These are phyloP conservation scores for Colletotrichum sp. DNA, from an alignment of 2,329 filamentous ascomycete genomes.

Conservation along the genomic window DNA sequence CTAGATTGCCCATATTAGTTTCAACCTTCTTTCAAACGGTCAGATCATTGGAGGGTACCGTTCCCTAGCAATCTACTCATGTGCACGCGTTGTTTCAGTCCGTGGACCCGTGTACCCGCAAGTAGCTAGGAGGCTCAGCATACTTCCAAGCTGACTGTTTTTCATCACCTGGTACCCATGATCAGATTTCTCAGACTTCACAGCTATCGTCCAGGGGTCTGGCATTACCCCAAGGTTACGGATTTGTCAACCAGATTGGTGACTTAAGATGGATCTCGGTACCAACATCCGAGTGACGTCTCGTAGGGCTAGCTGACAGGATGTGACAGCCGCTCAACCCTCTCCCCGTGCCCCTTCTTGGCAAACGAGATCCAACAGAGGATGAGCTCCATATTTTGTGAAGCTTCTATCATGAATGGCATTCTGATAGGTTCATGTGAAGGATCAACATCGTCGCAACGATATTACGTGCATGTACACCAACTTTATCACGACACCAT, in stretches of 20 bases:
- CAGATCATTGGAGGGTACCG: not conserved
- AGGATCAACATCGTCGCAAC: not conserved
- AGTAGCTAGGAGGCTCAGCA: not conserved
- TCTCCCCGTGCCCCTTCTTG: not conserved
- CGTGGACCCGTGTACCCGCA: not conserved
- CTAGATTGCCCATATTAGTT: not conserved
- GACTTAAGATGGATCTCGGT: not conserved
- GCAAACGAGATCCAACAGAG: not conserved
- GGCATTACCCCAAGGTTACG: not conserved
- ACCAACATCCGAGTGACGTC: not conserved
- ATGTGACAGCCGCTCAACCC: not conserved
- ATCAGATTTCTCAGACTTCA: not conserved
- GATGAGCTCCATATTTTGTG: not conserved
- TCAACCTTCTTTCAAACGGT: not conserved
- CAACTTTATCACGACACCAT: not conserved
- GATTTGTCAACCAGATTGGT: not conserved
- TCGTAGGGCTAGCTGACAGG: not conserved
- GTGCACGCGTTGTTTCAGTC: not conserved
- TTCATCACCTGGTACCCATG: not conserved
- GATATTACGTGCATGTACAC: not conserved
- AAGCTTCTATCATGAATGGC: not conserved
- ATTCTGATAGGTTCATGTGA: not conserved
- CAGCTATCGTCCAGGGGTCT: not conserved
- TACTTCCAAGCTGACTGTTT: not conserved
- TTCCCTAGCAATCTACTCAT: not conserved